Conservation (phyloP, 2,329 filamentous ascomycete genomes). For the Raffaelea arxii region DNA sequence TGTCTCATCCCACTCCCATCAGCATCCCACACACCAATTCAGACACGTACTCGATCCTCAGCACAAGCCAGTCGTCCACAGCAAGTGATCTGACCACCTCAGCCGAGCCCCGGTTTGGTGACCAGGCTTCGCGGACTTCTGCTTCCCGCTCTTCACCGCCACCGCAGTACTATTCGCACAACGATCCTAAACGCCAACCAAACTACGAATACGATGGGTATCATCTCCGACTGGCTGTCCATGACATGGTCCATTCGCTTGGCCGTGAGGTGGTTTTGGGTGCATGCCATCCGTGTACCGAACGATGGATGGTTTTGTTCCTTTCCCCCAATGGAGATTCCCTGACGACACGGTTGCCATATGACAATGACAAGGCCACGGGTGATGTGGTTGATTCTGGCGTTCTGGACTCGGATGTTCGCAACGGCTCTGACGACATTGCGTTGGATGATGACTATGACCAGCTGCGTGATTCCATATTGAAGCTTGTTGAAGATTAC, state of each 20-base stretch:
- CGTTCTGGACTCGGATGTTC: neutral
- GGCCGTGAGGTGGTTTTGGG: conserved; percentile 56
- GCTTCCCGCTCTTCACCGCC: conserved; percentile 44
- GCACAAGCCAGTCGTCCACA: conserved; percentile 62
- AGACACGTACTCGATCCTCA: conserved; percentile 61
- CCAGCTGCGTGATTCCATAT: conserved; percentile 67
- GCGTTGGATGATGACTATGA: conserved; percentile 73
- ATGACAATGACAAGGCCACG: conserved; percentile 55
- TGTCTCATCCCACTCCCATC: conserved; percentile 59
- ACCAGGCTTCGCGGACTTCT: conserved; percentile 36
- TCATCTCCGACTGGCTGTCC: conserved; percentile 55
- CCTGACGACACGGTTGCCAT: conserved; percentile 62
- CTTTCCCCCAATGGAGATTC: conserved; percentile 63
- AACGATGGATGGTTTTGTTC: conserved; percentile 75
- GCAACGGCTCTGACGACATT: conserved; percentile 39
- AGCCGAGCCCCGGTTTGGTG: conserved; percentile 52
- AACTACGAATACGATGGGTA: conserved; percentile 56
- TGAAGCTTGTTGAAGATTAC: conserved; percentile 73
- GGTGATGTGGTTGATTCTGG: no score
- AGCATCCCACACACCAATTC: conserved; percentile 43
- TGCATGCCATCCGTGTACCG: conserved; percentile 67
- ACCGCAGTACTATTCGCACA: conserved; percentile 15
- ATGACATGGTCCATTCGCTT: conserved; percentile 59
- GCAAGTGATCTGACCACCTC: conserved; percentile 62
- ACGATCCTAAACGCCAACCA: conserved; percentile 33